Evolutionary conservation across 2,329 filamentous ascomycete species (phyloP).

Genomic region (Monosporascus cannonballus): DNA sequence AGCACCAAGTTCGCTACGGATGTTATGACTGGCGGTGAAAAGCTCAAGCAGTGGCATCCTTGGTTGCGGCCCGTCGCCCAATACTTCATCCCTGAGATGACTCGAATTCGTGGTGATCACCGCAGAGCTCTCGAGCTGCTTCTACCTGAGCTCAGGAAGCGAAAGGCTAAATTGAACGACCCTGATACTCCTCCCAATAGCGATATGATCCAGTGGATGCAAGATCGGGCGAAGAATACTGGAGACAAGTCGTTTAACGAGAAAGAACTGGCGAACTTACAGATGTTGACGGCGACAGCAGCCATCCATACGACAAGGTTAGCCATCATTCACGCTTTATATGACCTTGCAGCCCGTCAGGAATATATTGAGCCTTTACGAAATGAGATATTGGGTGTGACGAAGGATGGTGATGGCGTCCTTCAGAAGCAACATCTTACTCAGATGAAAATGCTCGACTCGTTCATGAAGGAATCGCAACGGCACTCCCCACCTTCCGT

Average conservation of each 20-base stretch:
- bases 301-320: slow-evolving; percentile 30
- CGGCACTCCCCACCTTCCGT: slow-evolving; percentile 24
- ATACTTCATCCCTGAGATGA: slow-evolving; percentile 22
- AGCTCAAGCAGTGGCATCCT: slow-evolving; percentile 23
- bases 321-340: slow-evolving; percentile 30
- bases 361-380: slow-evolving; percentile 38
- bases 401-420: slow-evolving; percentile 16
- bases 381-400: slow-evolving; percentile 29
- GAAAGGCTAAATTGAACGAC: slow-evolving; percentile 6
- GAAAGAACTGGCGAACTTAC: slow-evolving; percentile 21
- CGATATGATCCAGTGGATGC: slow-evolving; percentile 26
- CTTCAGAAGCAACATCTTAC: slow-evolving; percentile 23
- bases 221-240: slow-evolving; percentile 17
- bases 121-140: slow-evolving; percentile 17
- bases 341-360: slow-evolving; percentile 34
- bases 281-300: slow-evolving; percentile 27
- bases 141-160: slow-evolving; percentile 17
- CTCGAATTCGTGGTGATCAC: slow-evolving; percentile 19
- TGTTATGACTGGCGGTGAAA: slow-evolving; percentile 22
- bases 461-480: slow-evolving; percentile 33
- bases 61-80: slow-evolving; percentile 20
- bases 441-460: slow-evolving; percentile 29
- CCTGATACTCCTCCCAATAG: slow-evolving; percentile 7
- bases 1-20: slow-evolving; percentile 21
- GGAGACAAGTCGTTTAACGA: slow-evolving; percentile 18